Base-by-base conservation (phyloP, 345 rosid genomes). In the Gossypium mustelinum region DNA sequence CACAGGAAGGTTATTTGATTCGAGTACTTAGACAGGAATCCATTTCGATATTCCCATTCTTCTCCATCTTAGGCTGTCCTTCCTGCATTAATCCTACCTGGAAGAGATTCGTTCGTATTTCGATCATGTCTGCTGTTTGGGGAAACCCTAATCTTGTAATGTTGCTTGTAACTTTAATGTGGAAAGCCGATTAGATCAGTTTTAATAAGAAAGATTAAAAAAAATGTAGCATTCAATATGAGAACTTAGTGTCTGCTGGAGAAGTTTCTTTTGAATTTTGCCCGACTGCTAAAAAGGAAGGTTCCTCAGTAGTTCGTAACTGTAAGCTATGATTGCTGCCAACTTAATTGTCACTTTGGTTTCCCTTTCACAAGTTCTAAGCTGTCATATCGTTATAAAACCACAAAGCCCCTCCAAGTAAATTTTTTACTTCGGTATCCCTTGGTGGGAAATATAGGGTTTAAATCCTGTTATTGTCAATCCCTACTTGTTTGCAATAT, bases 1-100 rank as follows among this genome's bases (percentile, higher is more conserved):
- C 80, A 89, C 72, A 83, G 98, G 76, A 93, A 61, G 74, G 90
- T 86, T 25, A 72, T 86, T 50, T 92, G 89, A 89, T 56, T 56
- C 29, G 62, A 58, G 59, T 65, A 25, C 44, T 7, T 2, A 41
- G 17, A 41, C 57, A n/a, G 47, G 29, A 29, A 12, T 61, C 74
- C 41, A 24, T 27, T 52, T 48, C 34, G 3, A 22, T 45, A 24
- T 22, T 24, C 16, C 16, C n/a, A 12, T 14, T 63, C 25, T 17
- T 41, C 74, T 60, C 41, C 34, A 52, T 60, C 65, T 16, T 22
- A 50, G 20, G 24, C 24, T 1, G 73, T 25, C 44, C 45, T 47
- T 69, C 16, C 29, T 27, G 58, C 56, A 69, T 3, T 69, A 34
- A 17, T 51, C 45, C 11, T 17, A 27, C 20, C 43, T 27, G 17